These are phyloP conservation scores for Rhododendron kiyosumense DNA, from an alignment of 148 eudicot species.

Conservation along the genomic window DNA sequence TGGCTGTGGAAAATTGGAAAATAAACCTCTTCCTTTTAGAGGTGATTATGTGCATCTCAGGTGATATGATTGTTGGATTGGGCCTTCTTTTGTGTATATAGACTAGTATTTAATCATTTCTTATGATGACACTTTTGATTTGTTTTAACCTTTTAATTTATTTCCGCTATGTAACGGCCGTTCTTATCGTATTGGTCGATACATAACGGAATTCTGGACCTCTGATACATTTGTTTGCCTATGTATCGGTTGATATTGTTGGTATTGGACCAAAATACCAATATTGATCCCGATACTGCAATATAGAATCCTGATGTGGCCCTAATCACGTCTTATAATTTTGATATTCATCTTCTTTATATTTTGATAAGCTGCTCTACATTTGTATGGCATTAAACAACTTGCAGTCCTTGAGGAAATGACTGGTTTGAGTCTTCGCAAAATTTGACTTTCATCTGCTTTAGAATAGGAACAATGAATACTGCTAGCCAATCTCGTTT, in stretches of 20 bases:
- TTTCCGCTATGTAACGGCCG: neutral
- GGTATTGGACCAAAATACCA: neutral
- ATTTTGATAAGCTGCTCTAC: neutral
- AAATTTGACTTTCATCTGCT: neutral
- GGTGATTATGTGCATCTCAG: neutral
- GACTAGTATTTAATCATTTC: neutral
- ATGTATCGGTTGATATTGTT: neutral
- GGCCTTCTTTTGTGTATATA: neutral
- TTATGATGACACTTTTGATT: neutral
- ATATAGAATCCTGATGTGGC: neutral
- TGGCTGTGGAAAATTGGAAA: neutral
- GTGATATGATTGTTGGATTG: neutral
- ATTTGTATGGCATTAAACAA: neutral
- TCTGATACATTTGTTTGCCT: neutral
- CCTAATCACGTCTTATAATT: neutral
- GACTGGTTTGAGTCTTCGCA: neutral
- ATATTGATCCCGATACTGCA: neutral
- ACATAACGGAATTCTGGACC: neutral
- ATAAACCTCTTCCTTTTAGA: neutral
- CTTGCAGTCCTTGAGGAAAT: neutral
- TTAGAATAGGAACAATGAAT: neutral
- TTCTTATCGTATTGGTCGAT: neutral
- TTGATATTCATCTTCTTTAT: neutral
- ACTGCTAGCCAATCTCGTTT: neutral
- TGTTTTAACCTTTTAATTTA: neutral